phyloP scores from a whole-genome alignment of 148 eudicot genomes.

The Chenopodium album region DNA sequence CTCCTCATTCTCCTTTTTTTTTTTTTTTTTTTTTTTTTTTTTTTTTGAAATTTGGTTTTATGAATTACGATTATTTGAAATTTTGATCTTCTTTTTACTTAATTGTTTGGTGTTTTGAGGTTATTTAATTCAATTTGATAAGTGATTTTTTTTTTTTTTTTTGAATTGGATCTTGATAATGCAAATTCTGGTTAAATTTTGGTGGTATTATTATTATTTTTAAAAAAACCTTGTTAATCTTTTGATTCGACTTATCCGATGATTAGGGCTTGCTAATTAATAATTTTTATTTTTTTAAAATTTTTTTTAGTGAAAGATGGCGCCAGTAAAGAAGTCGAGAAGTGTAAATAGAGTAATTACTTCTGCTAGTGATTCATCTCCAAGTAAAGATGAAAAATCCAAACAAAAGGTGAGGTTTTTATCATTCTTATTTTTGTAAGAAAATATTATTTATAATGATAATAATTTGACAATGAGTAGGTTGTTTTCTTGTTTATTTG shows the following conservation, averaged over 20 bases:
- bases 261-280: not conserved
- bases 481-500: no score
- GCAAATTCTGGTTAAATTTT: not conserved
- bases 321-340: constrained; percentile 44
- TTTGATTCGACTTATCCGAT: not conserved
- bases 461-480: not conserved
- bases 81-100: not conserved
- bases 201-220: not conserved
- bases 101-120: not conserved
- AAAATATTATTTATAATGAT: not conserved
- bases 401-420: constrained; percentile 40
- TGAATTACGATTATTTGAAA: not conserved
- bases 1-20: no score
- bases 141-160: not conserved
- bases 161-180: not conserved
- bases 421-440: not conserved
- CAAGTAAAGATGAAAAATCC: constrained; percentile 32
- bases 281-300: not conserved
- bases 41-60: not conserved
- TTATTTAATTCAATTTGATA: not conserved
- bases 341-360: constrained; percentile 38
- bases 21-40: no score
- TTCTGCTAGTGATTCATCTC: constrained; percentile 28
- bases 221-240: not conserved
- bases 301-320: constrained; percentile 29